Percentiles rank a stretch among this genome's conserved stretches.
Evolutionary conservation across 805 yeast species (phyloP).

Genomic region (Saturnispora kantuleensis): DNA sequence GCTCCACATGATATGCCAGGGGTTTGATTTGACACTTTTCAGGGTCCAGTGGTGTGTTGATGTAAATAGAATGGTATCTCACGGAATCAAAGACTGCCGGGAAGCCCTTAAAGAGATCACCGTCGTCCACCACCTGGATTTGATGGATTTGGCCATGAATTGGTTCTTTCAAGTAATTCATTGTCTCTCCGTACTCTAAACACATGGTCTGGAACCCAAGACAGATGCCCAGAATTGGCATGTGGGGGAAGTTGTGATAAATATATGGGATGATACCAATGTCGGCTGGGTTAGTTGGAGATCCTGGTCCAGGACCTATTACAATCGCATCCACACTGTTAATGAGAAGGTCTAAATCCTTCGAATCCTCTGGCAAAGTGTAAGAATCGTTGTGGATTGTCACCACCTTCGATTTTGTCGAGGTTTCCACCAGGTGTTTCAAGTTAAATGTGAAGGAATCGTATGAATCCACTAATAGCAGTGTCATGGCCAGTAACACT

Average conservation of each 20-base stretch:
- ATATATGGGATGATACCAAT: conserved; percentile 61
- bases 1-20: conserved; percentile 49
- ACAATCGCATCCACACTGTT: conserved; percentile 62
- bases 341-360: conserved; percentile 33
- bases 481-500: conserved; percentile 27
- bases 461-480: conserved; percentile 80
- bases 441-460: conserved; percentile 91
- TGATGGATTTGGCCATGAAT: conserved; percentile 80
- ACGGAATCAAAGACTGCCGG: conserved; percentile 52
- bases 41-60: conserved; percentile 16
- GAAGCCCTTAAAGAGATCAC: conserved; percentile 33
- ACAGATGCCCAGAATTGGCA: conserved; percentile 86
- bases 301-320: conserved; percentile 97
- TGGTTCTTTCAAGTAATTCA: conserved; percentile 45
- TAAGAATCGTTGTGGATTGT: conserved; percentile 58
- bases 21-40: conserved; percentile 32
- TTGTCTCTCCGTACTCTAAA: conserved; percentile 42
- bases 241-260: conserved; percentile 28
- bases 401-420: conserved; percentile 40
- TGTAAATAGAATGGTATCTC: conserved; percentile 81
- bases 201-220: conserved; percentile 86
- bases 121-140: conserved; percentile 25
- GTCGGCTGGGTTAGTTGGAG: conserved; percentile 55
- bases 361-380: conserved; percentile 22
- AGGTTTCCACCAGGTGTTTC: conserved; percentile 44